phyloP scores from a whole-genome alignment of 2,329 filamentous ascomycete genomes.

The Epichloe gansuensis region DNA sequence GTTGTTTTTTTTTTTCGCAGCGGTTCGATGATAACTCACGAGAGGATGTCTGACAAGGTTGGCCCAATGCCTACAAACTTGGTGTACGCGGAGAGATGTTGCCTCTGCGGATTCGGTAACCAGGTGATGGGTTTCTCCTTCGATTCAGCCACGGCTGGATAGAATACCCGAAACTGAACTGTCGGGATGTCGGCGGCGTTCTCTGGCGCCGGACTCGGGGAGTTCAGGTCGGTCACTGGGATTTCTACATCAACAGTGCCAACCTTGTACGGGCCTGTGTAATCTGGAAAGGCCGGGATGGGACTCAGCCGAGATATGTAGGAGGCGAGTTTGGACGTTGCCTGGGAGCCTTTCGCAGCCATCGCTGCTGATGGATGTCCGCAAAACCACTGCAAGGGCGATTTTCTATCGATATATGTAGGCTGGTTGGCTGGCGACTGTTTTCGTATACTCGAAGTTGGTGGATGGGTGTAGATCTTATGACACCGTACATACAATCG shows the following conservation, averaged over 20 bases:
- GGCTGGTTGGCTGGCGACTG: too few relatives aligned
- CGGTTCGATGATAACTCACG: constrained; percentile 29
- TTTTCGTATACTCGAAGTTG: too few relatives aligned
- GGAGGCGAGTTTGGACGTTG: constrained; percentile 27
- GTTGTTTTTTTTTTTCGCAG: not conserved
- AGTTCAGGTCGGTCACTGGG: constrained; percentile 46
- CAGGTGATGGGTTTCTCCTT: constrained; percentile 53
- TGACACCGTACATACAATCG: not conserved
- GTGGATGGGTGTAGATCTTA: not conserved
- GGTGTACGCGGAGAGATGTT: constrained; percentile 62
- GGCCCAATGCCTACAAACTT: constrained; percentile 58
- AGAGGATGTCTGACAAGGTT: constrained; percentile 44
- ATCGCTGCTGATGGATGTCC: constrained; percentile 5
- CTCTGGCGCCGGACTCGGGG: constrained; percentile 39
- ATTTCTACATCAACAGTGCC: constrained; percentile 74
- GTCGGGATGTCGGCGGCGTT: constrained; percentile 51
- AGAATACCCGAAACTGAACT: constrained; percentile 70
- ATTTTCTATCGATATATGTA: not conserved
- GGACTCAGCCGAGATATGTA: constrained; percentile 49
- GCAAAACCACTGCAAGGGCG: not conserved
- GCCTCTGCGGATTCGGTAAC: constrained; percentile 65
- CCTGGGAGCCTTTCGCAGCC: constrained; percentile 10
- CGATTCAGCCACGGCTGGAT: constrained; percentile 48
- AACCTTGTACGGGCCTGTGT: constrained; percentile 65
- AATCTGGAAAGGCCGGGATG: constrained; percentile 59